Conservation (phyloP, 306 rosid genomes). For the Medicago truncatula region MtrunA17r5.0-ANR NC_053045.1:38862501-38863000, state of each 20-base stretch:
- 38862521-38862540: neutral
- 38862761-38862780: too few species aligned
- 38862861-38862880: too few species aligned
- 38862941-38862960: neutral
- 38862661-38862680: neutral
- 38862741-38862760: too few species aligned
- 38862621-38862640: neutral
- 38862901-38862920: too few species aligned
- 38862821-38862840: too few species aligned
- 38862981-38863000: neutral
- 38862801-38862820: too few species aligned
- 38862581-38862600: neutral
- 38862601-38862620: conserved; percentile 13
- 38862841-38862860: too few species aligned
- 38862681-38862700: neutral
- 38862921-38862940: neutral
- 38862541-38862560: neutral
- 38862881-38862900: too few species aligned
- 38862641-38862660: neutral
- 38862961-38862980: neutral
- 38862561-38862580: neutral
- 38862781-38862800: too few species aligned
- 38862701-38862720: conserved; percentile 12
- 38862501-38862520: neutral
- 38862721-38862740: neutral